Percentiles rank a stretch among this genome's conserved stretches.
Evolutionary conservation across 2,329 filamentous ascomycete genomes (phyloP).

Genomic region (Phialocephala sp.): DNA sequence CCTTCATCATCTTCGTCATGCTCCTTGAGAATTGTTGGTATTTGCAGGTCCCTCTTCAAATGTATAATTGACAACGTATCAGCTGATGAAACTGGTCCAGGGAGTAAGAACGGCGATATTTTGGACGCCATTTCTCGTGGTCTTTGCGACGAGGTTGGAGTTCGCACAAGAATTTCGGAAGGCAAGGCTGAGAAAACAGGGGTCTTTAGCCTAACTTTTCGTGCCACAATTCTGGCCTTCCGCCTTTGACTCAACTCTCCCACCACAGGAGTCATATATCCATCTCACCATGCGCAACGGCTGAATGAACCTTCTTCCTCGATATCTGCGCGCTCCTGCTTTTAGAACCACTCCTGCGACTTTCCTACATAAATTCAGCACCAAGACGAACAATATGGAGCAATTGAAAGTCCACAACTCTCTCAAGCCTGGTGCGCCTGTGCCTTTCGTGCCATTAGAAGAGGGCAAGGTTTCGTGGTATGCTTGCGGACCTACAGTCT

Average conservation of each 20-base stretch:
- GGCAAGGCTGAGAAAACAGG: conserved; percentile 18
- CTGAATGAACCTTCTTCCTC: conserved; percentile 30
- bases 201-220: neutral
- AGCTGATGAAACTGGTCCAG: conserved; percentile 64
- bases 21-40: conserved; percentile 73
- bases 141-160: neutral
- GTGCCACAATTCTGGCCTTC: conserved; percentile 15
- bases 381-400: conserved; percentile 29
- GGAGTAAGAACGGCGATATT: conserved; percentile 80
- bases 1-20: conserved; percentile 69
- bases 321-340: conserved; percentile 24
- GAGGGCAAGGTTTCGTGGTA: conserved; percentile 62
- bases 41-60: conserved; percentile 83
- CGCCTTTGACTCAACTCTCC: conserved; percentile 10
- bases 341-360: conserved; percentile 22
- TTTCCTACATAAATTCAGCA: conserved; percentile 23
- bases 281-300: conserved; percentile 11
- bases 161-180: conserved; percentile 1
- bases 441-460: conserved; percentile 40
- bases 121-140: conserved; percentile 35
- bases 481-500: conserved; percentile 73
- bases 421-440: conserved; percentile 39
- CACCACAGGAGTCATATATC: conserved; percentile 5
- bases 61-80: conserved; percentile 82
- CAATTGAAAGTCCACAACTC: conserved; percentile 43